A percentile compares a stretch with the other conserved stretches of the same genome.
These are phyloP conservation scores for Aspergillus tubingensis DNA, from an alignment of 2,329 filamentous ascomycete genomes.

Conservation along the genomic window DNA sequence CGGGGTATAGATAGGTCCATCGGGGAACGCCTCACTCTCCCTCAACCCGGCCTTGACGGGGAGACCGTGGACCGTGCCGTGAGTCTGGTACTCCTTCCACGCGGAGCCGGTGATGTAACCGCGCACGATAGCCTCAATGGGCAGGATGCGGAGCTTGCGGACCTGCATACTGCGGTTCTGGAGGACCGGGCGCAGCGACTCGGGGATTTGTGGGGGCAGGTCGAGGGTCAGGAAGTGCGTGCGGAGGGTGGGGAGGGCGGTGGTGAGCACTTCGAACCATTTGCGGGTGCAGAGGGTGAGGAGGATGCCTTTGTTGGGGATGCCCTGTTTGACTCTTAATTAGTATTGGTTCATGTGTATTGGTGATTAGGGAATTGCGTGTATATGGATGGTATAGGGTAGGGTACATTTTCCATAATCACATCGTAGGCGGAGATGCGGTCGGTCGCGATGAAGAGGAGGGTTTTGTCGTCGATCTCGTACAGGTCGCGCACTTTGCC, in stretches of 20 bases:
- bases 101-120: constrained; percentile 87
- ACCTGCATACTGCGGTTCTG: constrained; percentile 75
- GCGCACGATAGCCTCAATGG: constrained; percentile 81
- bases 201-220: constrained; percentile 55
- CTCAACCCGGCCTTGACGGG: constrained; percentile 66
- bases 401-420: constrained; percentile 72
- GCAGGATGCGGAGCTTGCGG: constrained; percentile 71
- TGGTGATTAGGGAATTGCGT: constrained; percentile 23
- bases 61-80: constrained; percentile 79
- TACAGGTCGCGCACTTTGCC: constrained; percentile 85
- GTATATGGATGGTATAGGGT: constrained; percentile 33
- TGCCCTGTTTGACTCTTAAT: constrained; percentile 51
- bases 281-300: constrained; percentile 67
- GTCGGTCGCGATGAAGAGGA: constrained; percentile 84
- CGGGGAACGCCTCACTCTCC: constrained; percentile 69
- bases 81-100: constrained; percentile 74
- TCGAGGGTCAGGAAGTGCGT: constrained; percentile 65
- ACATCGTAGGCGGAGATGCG: constrained; percentile 96
- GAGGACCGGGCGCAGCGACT: constrained; percentile 54
- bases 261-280: constrained; percentile 66
- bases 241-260: constrained; percentile 58
- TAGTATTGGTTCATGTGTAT: constrained; percentile 40
- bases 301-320: constrained; percentile 67
- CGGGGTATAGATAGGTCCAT: constrained; percentile 72
- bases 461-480: constrained; percentile 65